Base-by-base conservation (phyloP, 129 eudicot genomes). In the Erigeron canadensis region DNA sequence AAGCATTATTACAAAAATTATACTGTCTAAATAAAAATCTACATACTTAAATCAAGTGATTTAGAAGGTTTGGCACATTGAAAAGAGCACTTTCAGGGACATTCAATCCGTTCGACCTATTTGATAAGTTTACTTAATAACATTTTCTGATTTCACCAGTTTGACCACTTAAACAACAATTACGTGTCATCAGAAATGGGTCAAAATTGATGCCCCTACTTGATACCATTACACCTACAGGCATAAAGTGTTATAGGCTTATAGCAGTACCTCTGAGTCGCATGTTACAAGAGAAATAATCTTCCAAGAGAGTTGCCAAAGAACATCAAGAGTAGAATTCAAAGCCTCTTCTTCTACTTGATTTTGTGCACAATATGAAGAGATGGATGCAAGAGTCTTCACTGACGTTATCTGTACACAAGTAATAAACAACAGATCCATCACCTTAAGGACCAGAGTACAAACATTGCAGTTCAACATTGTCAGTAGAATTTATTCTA, bases 301-400 rank as follows among this genome's bases (percentile, higher is more conserved):
- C 71, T 74, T 90, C 93, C 84, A 81, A 44, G 83, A 87, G 80
- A 95, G 80, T 78, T 90, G 79, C 96, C 97, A 84, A 53, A 94
- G 81, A 76, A 78, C 85, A 40, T 74, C 65, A 40, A 80, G 65
- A 53, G 18, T 40, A 53, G 77, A 72, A 73, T 51, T 66, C 21
- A 71, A 67, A 28, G 73, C 50, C 39, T 21, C 81, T 37, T 63
- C 70, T 37, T 63, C 70, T n/a, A n/a, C n/a, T 71, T 59, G 73
- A 53, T 66, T 70, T 74, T 74, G 87, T 18, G 78, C 76, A 71
- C 84, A 88, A 88, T 87, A 95, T 10, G 89, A 75, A 63, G 75
- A 72, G 71, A 90, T 68, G 61, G 87, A 79, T 58, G 96, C 89
- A 51, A 95, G 80, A 69, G 94, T 65, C 93, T 82, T 86, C 50